phyloP scores from a whole-genome alignment of 148 eudicot genomes.

The Linanthus parryae region DNA sequence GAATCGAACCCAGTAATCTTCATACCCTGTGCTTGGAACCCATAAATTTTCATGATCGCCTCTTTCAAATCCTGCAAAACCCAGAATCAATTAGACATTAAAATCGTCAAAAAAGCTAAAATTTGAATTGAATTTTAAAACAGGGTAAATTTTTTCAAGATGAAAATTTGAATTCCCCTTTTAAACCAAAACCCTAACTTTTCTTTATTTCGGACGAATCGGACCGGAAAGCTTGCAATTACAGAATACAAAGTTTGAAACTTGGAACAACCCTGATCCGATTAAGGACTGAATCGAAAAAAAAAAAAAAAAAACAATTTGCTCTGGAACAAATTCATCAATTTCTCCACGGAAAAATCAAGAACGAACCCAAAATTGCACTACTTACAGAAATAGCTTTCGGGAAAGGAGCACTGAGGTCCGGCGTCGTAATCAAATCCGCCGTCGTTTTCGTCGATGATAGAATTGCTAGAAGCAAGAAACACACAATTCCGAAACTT shows the following conservation, averaged over 20 bases:
- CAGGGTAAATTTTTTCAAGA: too few species aligned
- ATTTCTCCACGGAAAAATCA: too few species aligned
- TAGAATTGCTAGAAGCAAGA: not conserved
- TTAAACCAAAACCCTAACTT: too few species aligned
- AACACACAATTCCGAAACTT: not conserved
- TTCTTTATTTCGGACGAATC: too few species aligned
- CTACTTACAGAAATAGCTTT: constrained; percentile 22
- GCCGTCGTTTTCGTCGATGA: not conserved
- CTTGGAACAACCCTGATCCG: too few species aligned
- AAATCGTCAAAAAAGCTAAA: too few species aligned
- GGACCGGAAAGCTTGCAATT: too few species aligned
- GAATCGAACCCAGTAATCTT: constrained; percentile 51
- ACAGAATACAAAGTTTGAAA: too few species aligned
- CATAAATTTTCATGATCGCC: constrained; percentile 41
- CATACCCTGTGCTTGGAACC: constrained; percentile 44
- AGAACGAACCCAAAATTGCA: not conserved
- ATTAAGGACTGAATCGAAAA: too few species aligned
- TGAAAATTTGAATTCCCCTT: too few species aligned
- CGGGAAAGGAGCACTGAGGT: constrained; percentile 14
- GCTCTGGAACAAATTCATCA: not conserved
- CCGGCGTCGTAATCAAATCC: constrained; percentile 12
- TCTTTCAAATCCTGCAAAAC: constrained; percentile 28
- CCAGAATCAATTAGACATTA: constrained; percentile 3
- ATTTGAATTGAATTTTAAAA: too few species aligned
- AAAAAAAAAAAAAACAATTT: too few species aligned